A percentile compares a stretch with the other conserved stretches of the same genome.
Evolutionary conservation across 257 asterid genomes (phyloP).

Genomic region (Lycium ferocissimum): DNA sequence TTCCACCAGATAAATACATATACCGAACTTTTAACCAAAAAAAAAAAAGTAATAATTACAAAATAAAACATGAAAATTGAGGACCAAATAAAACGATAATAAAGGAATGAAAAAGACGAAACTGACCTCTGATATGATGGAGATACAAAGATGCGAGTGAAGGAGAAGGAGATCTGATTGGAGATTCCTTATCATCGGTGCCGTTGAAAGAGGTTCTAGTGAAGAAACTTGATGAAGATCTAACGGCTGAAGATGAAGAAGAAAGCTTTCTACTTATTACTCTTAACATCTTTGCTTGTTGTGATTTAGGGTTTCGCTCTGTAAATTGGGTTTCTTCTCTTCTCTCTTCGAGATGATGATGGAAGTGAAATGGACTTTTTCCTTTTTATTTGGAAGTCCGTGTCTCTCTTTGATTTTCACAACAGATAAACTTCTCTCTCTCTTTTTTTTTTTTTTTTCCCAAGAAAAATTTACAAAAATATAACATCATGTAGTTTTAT

Average conservation of each 20-base stretch:
- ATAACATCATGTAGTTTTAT: no score
- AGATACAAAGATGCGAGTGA: conserved; percentile 39
- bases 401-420: neutral
- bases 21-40: neutral
- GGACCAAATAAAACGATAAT: neutral
- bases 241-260: conserved; percentile 45
- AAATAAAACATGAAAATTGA: no score
- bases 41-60: neutral
- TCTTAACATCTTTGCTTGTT: conserved; percentile 56
- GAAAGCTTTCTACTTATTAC: conserved; percentile 73
- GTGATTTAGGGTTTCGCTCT: neutral
- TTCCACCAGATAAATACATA: no score
- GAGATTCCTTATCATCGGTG: conserved; percentile 46
- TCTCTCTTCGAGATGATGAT: neutral
- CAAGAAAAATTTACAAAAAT: no score
- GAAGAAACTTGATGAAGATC: conserved; percentile 50
- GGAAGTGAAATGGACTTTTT: neutral
- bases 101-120: no score
- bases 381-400: no score
- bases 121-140: conserved; percentile 65
- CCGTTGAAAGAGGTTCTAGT: conserved; percentile 45
- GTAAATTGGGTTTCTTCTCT: no score
- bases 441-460: neutral
- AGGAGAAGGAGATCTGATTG: conserved; percentile 44
- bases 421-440: neutral